These are phyloP conservation scores for Oleoguttula mirabilis DNA, from an alignment of 495 filamentous ascomycete genomes.

Conservation along the genomic window DNA sequence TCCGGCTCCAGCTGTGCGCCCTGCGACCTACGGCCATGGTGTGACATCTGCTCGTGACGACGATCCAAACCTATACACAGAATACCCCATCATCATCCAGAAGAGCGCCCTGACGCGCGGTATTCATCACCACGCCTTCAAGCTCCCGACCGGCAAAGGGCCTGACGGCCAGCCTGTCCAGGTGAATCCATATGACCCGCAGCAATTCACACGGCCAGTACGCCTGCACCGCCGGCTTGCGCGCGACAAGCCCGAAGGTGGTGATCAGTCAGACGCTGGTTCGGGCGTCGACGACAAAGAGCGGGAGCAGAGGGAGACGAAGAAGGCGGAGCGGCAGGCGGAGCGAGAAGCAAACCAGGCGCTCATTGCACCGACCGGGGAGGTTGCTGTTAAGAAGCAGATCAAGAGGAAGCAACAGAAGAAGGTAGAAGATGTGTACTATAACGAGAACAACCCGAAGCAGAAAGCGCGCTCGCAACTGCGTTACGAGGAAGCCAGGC, in stretches of 20 bases:
- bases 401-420: conserved; percentile 61
- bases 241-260: conserved; percentile 43
- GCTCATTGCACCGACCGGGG: conserved; percentile 66
- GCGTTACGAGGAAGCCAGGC: conserved; percentile 86
- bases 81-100: conserved; percentile 67
- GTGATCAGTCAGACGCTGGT: conserved; percentile 22
- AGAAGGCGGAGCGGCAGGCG: conserved; percentile 65
- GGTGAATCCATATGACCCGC: conserved; percentile 56
- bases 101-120: conserved; percentile 69
- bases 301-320: conserved; percentile 55
- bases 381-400: conserved; percentile 39
- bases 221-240: conserved; percentile 82
- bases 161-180: not conserved
- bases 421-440: conserved; percentile 54
- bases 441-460: conserved; percentile 50
- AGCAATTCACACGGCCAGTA: conserved; percentile 77
- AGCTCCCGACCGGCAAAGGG: conserved; percentile 38
- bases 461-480: conserved; percentile 67
- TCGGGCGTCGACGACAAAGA: conserved; percentile 50
- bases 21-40: too few relatives aligned
- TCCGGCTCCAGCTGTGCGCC: too few relatives aligned
- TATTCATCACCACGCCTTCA: conserved; percentile 74
- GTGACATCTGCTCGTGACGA: not conserved
- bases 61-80: conserved; percentile 38
- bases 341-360: conserved; percentile 72